Evolutionary conservation across 192 early-diverging fungal genomes (phyloP).

Genomic region (Phycomyces blakesleeanus): DNA sequence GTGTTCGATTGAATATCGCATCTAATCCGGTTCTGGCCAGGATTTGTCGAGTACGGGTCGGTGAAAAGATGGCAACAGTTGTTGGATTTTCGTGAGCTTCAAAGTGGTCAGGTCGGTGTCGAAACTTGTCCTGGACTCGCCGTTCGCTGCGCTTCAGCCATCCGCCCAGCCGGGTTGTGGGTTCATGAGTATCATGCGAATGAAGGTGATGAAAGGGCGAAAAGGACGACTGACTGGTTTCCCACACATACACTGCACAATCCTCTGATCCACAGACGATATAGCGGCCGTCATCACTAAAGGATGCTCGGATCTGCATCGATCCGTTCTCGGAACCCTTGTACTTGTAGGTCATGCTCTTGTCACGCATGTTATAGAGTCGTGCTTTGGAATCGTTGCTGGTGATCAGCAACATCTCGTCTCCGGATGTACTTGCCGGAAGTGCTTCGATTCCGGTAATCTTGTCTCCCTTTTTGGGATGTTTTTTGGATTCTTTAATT

Average conservation of each 20-base stretch:
- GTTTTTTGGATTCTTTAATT: conserved; percentile 49
- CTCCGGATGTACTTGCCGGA: conserved; percentile 46
- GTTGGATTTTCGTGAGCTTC: conserved; percentile 52
- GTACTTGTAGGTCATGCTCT: conserved; percentile 68
- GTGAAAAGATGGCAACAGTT: conserved; percentile 58
- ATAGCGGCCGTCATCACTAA: conserved; percentile 71
- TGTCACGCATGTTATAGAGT: conserved; percentile 70
- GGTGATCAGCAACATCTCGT: conserved; percentile 62
- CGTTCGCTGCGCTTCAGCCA: conserved; percentile 23
- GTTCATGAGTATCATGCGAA: conserved; percentile 12
- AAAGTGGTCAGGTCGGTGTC: conserved; percentile 24
- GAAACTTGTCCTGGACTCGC: conserved; percentile 5
- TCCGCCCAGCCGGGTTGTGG: conserved; percentile 9
- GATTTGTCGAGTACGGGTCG: conserved; percentile 51
- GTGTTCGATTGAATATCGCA: conserved; percentile 34
- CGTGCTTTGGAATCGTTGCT: conserved; percentile 77
- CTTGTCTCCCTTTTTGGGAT: conserved; percentile 57
- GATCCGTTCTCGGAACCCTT: conserved; percentile 67
- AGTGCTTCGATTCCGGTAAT: conserved; percentile 75
- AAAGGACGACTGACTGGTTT: conserved; percentile 23
- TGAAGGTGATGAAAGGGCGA: conserved; percentile 14
- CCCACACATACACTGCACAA: conserved; percentile 69
- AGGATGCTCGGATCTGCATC: conserved; percentile 65
- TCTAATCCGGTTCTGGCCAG: conserved; percentile 49
- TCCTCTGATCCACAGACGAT: conserved; percentile 82